A percentile compares a stretch with the other conserved stretches of the same genome.
These are phyloP conservation scores for Phytophthora sp. DNA, from an alignment of 352 stramenopile species.

Conservation along the genomic window DNA sequence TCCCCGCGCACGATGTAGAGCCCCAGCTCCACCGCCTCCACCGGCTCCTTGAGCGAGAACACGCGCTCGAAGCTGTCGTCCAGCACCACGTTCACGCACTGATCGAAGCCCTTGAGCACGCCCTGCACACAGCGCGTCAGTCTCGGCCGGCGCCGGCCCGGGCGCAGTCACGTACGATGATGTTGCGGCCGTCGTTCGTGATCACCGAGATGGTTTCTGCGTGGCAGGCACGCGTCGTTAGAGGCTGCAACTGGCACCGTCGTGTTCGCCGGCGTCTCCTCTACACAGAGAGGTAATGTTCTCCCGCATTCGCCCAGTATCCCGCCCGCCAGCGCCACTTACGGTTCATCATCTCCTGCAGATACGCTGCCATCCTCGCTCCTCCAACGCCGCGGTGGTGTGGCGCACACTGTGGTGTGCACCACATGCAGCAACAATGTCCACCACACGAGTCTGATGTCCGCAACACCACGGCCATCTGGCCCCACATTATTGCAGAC, in stretches of 20 bases:
- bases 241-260: not conserved
- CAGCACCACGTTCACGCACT: conserved; percentile 94
- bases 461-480: too few species aligned
- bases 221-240: not conserved
- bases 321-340: conserved; percentile 30
- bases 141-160: too few species aligned
- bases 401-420: conserved; percentile 2
- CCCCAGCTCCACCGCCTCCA: conserved; percentile 90
- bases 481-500: too few species aligned
- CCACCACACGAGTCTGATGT: too few species aligned
- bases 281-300: not conserved
- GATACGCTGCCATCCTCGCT: conserved; percentile 78
- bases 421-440: conserved; percentile 21
- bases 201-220: conserved; percentile 92
- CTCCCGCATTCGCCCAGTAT: not conserved
- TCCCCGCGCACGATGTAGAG: conserved; percentile 95
- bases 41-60: conserved; percentile 90
- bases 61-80: conserved; percentile 94
- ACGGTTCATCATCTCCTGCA: conserved; percentile 87
- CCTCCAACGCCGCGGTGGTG: too few species aligned
- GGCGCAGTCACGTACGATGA: conserved; percentile 91
- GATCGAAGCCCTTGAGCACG: conserved; percentile 92
- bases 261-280: not conserved
- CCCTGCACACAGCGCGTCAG: too few species aligned
- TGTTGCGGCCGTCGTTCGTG: conserved; percentile 95